Percentiles rank a stretch among this genome's conserved stretches.
Conservation (phyloP, 2,329 filamentous ascomycete species). For the Pyricularia sp. region DNA sequence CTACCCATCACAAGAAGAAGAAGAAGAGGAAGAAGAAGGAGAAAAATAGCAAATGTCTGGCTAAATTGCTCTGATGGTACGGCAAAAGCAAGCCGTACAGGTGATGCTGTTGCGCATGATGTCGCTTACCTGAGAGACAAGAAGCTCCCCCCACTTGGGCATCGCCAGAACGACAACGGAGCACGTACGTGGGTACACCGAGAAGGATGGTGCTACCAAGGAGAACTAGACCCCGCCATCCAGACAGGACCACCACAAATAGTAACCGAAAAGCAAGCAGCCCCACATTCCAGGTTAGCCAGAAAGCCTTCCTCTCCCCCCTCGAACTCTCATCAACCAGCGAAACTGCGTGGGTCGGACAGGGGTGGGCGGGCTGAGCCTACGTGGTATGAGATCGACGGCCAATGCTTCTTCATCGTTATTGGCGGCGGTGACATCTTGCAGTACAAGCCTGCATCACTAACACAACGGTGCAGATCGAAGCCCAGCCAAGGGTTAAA, state of each 20-base stretch:
- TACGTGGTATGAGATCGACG: not conserved
- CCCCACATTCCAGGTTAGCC: not conserved
- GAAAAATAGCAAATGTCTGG: no score
- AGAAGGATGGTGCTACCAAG: not conserved
- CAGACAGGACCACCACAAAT: not conserved
- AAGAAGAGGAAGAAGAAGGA: no score
- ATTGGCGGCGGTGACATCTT: not conserved
- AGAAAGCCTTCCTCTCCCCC: not conserved
- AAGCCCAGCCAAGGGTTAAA: not conserved
- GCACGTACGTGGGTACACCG: not conserved
- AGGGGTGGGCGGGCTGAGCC: not conserved
- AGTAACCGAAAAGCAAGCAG: not conserved
- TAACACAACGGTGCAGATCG: constrained; percentile 1
- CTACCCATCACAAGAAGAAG: not conserved
- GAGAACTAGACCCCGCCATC: not conserved
- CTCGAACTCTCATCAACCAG: not conserved
- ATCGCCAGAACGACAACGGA: not conserved
- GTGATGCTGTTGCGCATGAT: not conserved
- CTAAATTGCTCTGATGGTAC: not conserved
- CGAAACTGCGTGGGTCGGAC: not conserved
- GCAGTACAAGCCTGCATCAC: not conserved
- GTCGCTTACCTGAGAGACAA: not conserved
- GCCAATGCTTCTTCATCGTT: not conserved
- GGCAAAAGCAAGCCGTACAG: not conserved
- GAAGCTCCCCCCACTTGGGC: not conserved